Evolutionary conservation across 2,329 filamentous ascomycete genomes (phyloP).

Genomic region (Talaromyces amestolkiae): DNA sequence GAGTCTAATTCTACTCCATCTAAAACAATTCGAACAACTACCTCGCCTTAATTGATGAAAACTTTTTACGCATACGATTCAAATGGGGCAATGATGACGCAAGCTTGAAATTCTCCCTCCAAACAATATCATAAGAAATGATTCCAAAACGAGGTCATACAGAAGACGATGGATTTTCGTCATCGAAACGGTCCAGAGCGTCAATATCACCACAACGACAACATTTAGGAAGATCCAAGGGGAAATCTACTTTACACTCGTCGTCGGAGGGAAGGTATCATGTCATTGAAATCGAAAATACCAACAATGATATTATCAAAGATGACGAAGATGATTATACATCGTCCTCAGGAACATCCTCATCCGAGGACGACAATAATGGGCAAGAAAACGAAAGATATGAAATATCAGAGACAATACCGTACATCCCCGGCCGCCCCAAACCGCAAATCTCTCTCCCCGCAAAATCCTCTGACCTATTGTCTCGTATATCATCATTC

Average conservation of each 20-base stretch:
- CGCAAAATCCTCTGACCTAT: conserved; percentile 30
- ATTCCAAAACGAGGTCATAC: neutral
- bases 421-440: conserved; percentile 29
- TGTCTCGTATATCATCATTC: conserved; percentile 41
- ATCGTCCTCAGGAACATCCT: conserved; percentile 22
- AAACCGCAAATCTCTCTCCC: conserved; percentile 34
- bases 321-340: conserved; percentile 19
- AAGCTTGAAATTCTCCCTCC: neutral
- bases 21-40: neutral
- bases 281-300: neutral
- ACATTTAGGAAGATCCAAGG: neutral
- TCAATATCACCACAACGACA: neutral
- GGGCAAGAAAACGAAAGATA: conserved; percentile 22
- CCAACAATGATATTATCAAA: neutral
- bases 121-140: neutral
- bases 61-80: neutral
- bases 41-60: neutral
- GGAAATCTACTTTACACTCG: neutral
- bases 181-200: neutral
- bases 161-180: neutral
- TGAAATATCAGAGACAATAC: conserved; percentile 23
- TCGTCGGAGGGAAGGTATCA: neutral
- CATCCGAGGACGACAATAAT: conserved; percentile 27
- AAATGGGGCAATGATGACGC: neutral
- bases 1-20: neutral